Conservation (phyloP, 2,329 filamentous ascomycete genomes). For the Colletotrichum cuscutae region DNA sequence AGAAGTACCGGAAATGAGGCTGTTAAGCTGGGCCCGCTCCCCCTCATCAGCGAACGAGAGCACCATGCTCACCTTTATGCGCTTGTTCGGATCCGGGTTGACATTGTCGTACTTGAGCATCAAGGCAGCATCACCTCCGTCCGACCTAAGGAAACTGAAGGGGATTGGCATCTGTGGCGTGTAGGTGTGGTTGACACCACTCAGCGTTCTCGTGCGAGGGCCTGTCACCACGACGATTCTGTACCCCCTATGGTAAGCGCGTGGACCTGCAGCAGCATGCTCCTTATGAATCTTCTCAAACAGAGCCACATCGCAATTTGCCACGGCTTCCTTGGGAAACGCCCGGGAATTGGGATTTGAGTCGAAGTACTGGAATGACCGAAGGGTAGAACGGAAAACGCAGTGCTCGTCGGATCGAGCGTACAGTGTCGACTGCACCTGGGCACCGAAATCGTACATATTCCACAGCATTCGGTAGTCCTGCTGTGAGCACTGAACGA, state of each 20-base stretch:
- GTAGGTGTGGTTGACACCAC: constrained; percentile 78
- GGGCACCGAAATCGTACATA: constrained; percentile 86
- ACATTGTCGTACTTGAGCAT: constrained; percentile 77
- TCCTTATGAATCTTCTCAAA: constrained; percentile 79
- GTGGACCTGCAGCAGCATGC: constrained; percentile 76
- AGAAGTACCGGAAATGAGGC: constrained; percentile 77
- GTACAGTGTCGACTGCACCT: constrained; percentile 77
- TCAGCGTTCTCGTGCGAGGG: constrained; percentile 80
- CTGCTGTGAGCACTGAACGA: constrained; percentile 76
- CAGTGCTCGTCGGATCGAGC: constrained; percentile 76
- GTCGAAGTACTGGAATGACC: constrained; percentile 85
- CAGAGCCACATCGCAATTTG: constrained; percentile 76
- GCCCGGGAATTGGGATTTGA: constrained; percentile 72
- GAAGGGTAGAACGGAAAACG: constrained; percentile 75
- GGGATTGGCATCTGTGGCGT: constrained; percentile 74
- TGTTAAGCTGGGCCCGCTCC: constrained; percentile 77
- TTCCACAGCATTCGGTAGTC: constrained; percentile 84
- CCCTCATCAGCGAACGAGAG: constrained; percentile 80
- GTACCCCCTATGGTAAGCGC: constrained; percentile 81
- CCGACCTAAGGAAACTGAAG: constrained; percentile 80
- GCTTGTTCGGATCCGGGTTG: constrained; percentile 47
- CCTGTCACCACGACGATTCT: constrained; percentile 83
- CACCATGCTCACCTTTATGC: constrained; percentile 73
- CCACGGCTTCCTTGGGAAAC: constrained; percentile 81
- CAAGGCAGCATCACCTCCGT: constrained; percentile 75